Evolutionary conservation across 257 asterid species (phyloP).

Genomic region (Eucommia ulmoides): DNA sequence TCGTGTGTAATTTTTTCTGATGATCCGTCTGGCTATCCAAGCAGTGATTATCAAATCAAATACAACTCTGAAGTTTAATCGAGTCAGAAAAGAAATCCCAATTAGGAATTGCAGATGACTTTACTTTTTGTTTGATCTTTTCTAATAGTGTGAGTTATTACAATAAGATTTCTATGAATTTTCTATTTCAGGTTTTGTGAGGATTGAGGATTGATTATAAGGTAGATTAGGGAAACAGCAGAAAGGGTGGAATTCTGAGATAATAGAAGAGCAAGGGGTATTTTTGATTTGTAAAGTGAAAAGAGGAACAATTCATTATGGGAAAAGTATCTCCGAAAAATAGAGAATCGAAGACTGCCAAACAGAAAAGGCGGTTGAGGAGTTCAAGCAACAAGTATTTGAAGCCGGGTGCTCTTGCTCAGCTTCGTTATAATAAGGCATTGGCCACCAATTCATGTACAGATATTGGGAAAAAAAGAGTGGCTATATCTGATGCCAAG

Average conservation of each 20-base stretch:
- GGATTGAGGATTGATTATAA: not conserved
- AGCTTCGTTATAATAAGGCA: slow-evolving; percentile 59
- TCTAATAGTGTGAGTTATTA: not conserved
- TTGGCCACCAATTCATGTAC: slow-evolving; percentile 62
- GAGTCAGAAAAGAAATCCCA: no score
- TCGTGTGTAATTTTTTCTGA: not conserved
- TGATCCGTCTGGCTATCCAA: not conserved
- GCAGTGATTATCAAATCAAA: no score
- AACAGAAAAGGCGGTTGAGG: slow-evolving; percentile 41
- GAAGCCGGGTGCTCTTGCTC: slow-evolving; percentile 90
- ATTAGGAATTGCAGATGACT: not conserved
- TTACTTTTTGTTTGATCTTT: not conserved
- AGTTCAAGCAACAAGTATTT: slow-evolving; percentile 43
- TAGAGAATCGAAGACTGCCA: slow-evolving; percentile 29
- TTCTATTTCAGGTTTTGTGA: not conserved
- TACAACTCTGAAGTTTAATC: no score
- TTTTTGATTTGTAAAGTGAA: not conserved
- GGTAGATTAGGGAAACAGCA: not conserved
- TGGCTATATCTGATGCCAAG: slow-evolving; percentile 31
- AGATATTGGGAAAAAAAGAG: slow-evolving; percentile 70
- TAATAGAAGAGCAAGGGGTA: not conserved
- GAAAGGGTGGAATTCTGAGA: not conserved
- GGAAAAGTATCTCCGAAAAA: slow-evolving; percentile 63
- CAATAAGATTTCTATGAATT: not conserved
- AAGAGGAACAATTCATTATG: slow-evolving; percentile 18